Conservation (phyloP, 2,329 filamentous ascomycete species). For the Akanthomyces dipterigenus region DNA sequence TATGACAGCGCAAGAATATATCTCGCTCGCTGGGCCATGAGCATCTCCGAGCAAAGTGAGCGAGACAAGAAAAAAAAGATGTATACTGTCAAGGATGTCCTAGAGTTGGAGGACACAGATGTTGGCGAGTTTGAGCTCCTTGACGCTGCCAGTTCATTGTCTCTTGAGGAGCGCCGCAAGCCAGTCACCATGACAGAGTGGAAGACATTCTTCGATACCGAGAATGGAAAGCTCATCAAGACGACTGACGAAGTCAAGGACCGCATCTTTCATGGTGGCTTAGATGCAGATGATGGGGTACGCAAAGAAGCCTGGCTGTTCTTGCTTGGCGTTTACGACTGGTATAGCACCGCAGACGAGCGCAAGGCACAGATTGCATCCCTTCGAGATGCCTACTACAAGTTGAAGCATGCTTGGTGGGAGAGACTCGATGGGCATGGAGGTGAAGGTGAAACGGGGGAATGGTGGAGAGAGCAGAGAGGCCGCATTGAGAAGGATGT, state of each 20-base stretch:
- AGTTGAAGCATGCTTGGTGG: slow-evolving; percentile 95
- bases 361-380: slow-evolving; percentile 77
- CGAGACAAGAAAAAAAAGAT: slow-evolving; percentile 77
- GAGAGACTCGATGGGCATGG: slow-evolving; percentile 80
- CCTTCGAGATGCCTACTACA: slow-evolving; percentile 85
- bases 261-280: slow-evolving; percentile 89
- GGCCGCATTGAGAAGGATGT: slow-evolving; percentile 97
- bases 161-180: slow-evolving; percentile 69
- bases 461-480: slow-evolving; percentile 96
- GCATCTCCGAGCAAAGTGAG: slow-evolving; percentile 94
- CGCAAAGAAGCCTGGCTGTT: slow-evolving; percentile 97
- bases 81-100: slow-evolving; percentile 87
- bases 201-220: slow-evolving; percentile 78
- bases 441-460: slow-evolving; percentile 71
- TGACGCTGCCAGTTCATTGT: slow-evolving; percentile 68
- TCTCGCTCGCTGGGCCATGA: slow-evolving; percentile 95
- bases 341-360: slow-evolving; percentile 85
- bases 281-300: slow-evolving; percentile 83
- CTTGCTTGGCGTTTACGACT: slow-evolving; percentile 82
- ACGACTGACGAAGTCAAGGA: slow-evolving; percentile 94
- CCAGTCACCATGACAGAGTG: slow-evolving; percentile 78
- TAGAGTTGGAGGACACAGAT: slow-evolving; percentile 90
- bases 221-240: slow-evolving; percentile 66
- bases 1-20: slow-evolving; percentile 96
- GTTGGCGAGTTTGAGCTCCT: slow-evolving; percentile 95